Percentiles rank a stretch among this genome's conserved stretches.
Conservation (phyloP, 768 basidiomycete species). For the Suillus lakei region DNA sequence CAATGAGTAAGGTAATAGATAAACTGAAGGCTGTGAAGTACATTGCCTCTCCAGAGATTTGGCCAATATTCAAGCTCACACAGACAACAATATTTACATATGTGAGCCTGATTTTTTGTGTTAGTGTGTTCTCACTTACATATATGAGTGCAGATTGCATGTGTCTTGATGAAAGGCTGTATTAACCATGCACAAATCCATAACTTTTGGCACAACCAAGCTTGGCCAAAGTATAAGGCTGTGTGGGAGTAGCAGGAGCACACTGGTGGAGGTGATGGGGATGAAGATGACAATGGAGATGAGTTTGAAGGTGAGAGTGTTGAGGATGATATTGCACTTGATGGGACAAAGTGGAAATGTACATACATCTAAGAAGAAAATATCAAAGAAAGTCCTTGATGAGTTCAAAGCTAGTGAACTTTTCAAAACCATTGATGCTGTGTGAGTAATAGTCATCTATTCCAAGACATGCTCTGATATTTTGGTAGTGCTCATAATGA, state of each 20-base stretch:
- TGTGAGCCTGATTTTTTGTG: too few relatives aligned
- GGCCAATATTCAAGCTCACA: too few relatives aligned
- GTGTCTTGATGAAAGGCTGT: background rate
- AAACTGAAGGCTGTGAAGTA: too few relatives aligned
- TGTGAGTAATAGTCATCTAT: constrained; percentile 11
- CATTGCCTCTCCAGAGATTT: too few relatives aligned
- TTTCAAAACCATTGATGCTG: constrained; percentile 14
- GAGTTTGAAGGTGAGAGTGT: background rate
- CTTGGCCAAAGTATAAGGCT: constrained; percentile 14
- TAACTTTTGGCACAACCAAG: constrained; percentile 5
- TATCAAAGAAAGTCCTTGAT: too few relatives aligned
- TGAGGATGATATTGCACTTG: background rate
- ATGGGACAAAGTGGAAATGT: too few relatives aligned
- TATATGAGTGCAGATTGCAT: background rate
- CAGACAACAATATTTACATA: too few relatives aligned
- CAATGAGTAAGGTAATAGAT: too few relatives aligned
- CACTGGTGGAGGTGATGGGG: constrained; percentile 21
- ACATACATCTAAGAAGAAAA: too few relatives aligned
- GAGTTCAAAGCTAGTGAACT: constrained; percentile 12
- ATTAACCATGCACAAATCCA: background rate
- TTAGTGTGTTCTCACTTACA: too few relatives aligned
- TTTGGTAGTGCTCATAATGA: background rate
- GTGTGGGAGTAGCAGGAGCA: constrained; percentile 9
- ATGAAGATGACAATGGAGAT: constrained; percentile 1
- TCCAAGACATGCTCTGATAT: background rate